Percentiles rank a stretch among this genome's conserved stretches.
These are phyloP conservation scores for Candida berthetii DNA, from an alignment of 805 yeast genomes.

Conservation along the genomic window DNA sequence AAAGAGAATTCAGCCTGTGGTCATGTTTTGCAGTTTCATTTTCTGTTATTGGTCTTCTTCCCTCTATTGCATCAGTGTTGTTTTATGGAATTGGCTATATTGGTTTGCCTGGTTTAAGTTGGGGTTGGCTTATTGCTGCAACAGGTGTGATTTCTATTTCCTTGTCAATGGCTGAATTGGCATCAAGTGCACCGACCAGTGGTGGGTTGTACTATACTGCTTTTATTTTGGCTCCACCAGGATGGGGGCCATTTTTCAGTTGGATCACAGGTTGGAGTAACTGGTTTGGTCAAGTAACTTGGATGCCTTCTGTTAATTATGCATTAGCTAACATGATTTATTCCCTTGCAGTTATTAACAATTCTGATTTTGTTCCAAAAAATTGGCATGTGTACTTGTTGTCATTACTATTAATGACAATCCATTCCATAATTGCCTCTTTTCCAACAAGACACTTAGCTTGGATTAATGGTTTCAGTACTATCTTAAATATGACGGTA, in stretches of 20 bases:
- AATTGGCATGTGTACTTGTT: no score
- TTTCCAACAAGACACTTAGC: no score
- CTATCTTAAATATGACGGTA: no score
- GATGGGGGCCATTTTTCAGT: constrained; percentile 44
- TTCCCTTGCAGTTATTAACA: no score
- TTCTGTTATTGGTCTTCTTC: constrained; percentile 58
- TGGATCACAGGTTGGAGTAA: constrained; percentile 64
- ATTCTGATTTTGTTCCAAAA: no score
- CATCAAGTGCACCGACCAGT: constrained; percentile 66
- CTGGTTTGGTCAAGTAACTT: constrained; percentile 59
- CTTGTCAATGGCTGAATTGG: constrained; percentile 56
- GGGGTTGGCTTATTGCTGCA: constrained; percentile 72
- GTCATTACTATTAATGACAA: no score
- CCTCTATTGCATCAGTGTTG: constrained; percentile 50
- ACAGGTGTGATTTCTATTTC: constrained; percentile 51
- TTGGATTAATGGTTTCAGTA: no score
- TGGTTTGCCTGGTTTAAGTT: constrained; percentile 54
- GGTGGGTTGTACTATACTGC: constrained; percentile 74
- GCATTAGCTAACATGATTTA: constrained; percentile 41
- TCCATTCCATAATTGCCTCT: no score
- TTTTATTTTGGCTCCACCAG: constrained; percentile 55
- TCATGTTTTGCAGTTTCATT: constrained; percentile 70
- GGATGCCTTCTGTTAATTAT: constrained; percentile 60
- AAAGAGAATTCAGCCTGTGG: constrained; percentile 52
- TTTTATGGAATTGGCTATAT: constrained; percentile 42